A percentile compares a stretch with the other conserved stretches of the same genome.
Conservation (phyloP, 805 yeast genomes). For the Tetrapisispora pingtungensis region DNA sequence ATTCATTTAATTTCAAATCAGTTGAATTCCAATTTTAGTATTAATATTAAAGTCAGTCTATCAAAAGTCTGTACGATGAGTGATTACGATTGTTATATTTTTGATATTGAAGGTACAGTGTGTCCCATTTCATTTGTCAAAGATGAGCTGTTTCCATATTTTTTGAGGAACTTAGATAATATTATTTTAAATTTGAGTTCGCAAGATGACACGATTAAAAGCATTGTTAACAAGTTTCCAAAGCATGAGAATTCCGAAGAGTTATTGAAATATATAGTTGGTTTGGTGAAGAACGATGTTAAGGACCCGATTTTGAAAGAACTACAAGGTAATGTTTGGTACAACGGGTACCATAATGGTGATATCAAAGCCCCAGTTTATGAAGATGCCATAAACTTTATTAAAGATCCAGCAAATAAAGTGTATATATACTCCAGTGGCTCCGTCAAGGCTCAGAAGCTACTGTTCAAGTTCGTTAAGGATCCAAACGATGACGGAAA, state of each 20-base stretch:
- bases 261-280: slow-evolving; percentile 40
- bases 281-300: slow-evolving; percentile 54
- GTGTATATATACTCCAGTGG: slow-evolving; percentile 84
- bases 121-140: slow-evolving; percentile 88
- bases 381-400: slow-evolving; percentile 54
- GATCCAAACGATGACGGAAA: slow-evolving; percentile 19
- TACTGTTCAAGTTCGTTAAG: slow-evolving; percentile 58
- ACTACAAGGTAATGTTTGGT: slow-evolving; percentile 81
- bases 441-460: slow-evolving; percentile 74
- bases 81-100: slow-evolving; percentile 6
- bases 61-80: not conserved
- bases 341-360: slow-evolving; percentile 66
- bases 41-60: not conserved
- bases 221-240: slow-evolving; percentile 21
- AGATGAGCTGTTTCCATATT: slow-evolving; percentile 68
- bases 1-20: too few relatives aligned
- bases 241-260: slow-evolving; percentile 13
- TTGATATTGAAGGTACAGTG: slow-evolving; percentile 88
- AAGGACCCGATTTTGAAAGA: slow-evolving; percentile 71
- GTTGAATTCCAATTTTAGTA: too few relatives aligned
- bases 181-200: slow-evolving; percentile 21
- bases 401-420: slow-evolving; percentile 28
- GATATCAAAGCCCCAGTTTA: slow-evolving; percentile 69
- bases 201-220: slow-evolving; percentile 14
- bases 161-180: slow-evolving; percentile 41